Evolutionary conservation across 2,329 filamentous ascomycete genomes (phyloP).

Genomic region (Diaporthe sp.): DNA sequence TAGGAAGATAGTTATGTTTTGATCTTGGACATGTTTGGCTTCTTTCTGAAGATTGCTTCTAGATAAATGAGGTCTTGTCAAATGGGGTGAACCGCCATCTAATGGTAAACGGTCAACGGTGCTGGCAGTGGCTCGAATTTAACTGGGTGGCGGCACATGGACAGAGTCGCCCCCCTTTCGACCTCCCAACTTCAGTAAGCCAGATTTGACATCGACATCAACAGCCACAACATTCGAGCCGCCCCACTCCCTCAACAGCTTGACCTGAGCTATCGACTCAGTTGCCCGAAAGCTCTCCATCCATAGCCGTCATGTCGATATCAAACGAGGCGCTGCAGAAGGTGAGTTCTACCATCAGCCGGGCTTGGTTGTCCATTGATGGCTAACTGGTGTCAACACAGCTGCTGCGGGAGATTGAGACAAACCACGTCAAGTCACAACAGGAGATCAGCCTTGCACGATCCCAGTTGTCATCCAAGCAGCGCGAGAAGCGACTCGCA

Average conservation of each 20-base stretch:
- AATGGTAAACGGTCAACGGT: neutral
- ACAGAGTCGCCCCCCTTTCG: neutral
- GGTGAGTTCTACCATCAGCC: slow-evolving; percentile 59
- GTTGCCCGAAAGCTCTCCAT: neutral
- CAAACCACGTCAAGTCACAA: slow-evolving; percentile 86
- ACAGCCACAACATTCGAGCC: neutral
- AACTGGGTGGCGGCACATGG: slow-evolving; percentile 1
- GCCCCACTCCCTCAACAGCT: too few relatives aligned
- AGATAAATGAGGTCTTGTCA: neutral
- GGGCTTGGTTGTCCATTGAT: neutral
- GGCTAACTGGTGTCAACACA: slow-evolving; percentile 49
- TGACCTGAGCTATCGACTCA: neutral
- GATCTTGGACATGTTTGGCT: too few relatives aligned
- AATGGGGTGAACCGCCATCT: neutral
- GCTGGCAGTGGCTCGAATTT: neutral
- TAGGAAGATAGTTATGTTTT: too few relatives aligned
- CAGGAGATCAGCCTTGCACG: slow-evolving; percentile 91
- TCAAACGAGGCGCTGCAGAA: slow-evolving; percentile 94
- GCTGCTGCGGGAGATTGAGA: slow-evolving; percentile 94
- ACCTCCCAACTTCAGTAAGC: neutral
- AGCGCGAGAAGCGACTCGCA: slow-evolving; percentile 87
- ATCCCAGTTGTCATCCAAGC: slow-evolving; percentile 85
- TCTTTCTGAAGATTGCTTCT: neutral
- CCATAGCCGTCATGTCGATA: slow-evolving; percentile 74
- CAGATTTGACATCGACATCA: neutral